phyloP scores from a whole-genome alignment of 306 rosid genomes.

The Mimosa pudica region DNA sequence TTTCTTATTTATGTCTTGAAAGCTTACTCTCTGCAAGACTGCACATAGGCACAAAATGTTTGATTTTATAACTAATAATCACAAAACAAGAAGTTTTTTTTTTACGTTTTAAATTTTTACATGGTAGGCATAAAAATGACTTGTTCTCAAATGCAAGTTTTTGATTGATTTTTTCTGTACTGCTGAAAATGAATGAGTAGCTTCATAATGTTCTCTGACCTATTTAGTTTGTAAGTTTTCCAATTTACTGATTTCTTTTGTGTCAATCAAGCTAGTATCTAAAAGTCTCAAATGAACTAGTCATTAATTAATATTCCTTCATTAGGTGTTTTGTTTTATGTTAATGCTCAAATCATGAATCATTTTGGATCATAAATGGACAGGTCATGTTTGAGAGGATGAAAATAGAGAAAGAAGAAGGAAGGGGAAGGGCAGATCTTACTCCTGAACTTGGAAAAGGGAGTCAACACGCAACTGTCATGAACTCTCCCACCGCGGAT shows the following conservation, averaged over 20 bases:
- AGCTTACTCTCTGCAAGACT: not conserved
- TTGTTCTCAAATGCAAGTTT: not conserved
- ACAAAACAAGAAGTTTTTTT: not conserved
- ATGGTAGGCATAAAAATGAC: not conserved
- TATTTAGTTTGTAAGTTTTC: not conserved
- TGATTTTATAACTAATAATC: not conserved
- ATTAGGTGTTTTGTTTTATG: not conserved
- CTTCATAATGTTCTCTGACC: not conserved
- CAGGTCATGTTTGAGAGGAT: slow-evolving; percentile 60
- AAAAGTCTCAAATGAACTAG: not conserved
- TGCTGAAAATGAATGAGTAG: not conserved
- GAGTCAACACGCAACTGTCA: not conserved
- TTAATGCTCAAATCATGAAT: not conserved
- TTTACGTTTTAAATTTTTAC: not conserved
- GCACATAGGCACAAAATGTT: not conserved
- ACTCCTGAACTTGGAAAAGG: not conserved
- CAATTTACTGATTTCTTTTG: not conserved
- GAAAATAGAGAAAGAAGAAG: slow-evolving; percentile 60
- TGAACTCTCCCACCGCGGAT: not conserved
- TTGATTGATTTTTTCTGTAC: not conserved
- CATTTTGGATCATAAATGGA: not conserved
- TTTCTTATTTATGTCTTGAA: no score
- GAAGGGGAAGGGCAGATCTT: slow-evolving; percentile 42
- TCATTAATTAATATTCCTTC: not conserved
- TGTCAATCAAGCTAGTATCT: no score